Conservation (phyloP, 2,329 filamentous ascomycete species). For the Penicillium crustosum region DNA sequence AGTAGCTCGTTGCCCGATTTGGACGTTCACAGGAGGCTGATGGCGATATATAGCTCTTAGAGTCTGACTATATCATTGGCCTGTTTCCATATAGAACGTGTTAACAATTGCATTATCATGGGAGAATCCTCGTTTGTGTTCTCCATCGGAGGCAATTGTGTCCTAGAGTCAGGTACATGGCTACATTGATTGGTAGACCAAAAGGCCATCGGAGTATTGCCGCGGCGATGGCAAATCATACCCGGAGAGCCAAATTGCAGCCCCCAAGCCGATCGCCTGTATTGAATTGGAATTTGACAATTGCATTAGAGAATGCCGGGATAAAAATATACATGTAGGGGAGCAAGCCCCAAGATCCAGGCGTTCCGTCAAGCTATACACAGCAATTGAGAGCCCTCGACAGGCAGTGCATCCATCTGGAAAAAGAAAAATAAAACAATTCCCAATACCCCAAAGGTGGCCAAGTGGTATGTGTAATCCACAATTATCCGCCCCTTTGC, state of each 20-base stretch:
- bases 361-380: not conserved
- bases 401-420: not conserved
- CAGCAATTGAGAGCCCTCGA: not conserved
- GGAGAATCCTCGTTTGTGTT: accelerated
- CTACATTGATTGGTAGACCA: not conserved
- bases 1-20: slow-evolving; percentile 18
- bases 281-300: not conserved
- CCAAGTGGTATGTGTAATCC: not conserved
- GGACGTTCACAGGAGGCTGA: not conserved
- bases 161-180: not conserved
- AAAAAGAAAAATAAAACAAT: not conserved
- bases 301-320: not conserved
- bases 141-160: too few relatives aligned
- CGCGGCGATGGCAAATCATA: not conserved
- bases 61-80: not conserved
- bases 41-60: not conserved
- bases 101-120: not conserved
- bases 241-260: not conserved
- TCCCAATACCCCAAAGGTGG: not conserved
- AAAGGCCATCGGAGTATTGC: not conserved
- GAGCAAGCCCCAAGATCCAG: not conserved
- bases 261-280: not conserved
- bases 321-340: not conserved
- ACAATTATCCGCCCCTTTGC: not conserved
- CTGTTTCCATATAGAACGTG: not conserved